Evolutionary conservation across 2,329 filamentous ascomycete species (phyloP), one percentile per base, ranked within the genome.

Genomic region (Aspergillus sp.): DNA sequence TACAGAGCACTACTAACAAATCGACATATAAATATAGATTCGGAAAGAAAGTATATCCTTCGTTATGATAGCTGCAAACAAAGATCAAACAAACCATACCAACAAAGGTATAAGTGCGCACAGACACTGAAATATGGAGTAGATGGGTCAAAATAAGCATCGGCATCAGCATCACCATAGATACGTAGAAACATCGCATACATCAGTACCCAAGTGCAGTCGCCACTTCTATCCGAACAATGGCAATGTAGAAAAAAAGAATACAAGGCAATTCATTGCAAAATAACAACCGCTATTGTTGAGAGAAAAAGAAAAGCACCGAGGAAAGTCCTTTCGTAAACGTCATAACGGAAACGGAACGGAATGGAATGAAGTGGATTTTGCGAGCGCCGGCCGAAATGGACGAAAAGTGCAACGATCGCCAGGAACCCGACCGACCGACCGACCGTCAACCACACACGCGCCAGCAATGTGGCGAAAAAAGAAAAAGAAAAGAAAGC

Each of bases 41-140:
- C 7, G 9, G 30, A 10, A 3, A 32, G 30, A 10, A 12, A 12
- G 9, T 1, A 32, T 32, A 12, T 4, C 2, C 10, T 10, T 1
- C 30, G 1, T 32, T 12, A 32, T 12, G 3, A 32, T 32, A 32
- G 10, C 10, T 32, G 30, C 30, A 30, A 10, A 30, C 8, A 28
- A 9, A 23, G 19, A 23, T 45, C 41, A 43, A 23, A 19, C 21
- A 30, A 50, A 50, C 25, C 47, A 50, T 50, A 30, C 47, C 47
- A 50, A 49, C 47, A 45, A 50, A 32, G 47, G 47, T 50, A 50
- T 50, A 32, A 50, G n/a, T 28, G 47, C 47, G 47, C 47, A 50
- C 47, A 30, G 47, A 50, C 47, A 50, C n/a, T n/a, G 45, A 28
- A 32, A 36, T 36, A 36, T 36, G 32, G 32, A 36, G 32, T 23